phyloP scores from a whole-genome alignment of 495 filamentous ascomycete genomes.

The Neurospora sp. region DNA sequence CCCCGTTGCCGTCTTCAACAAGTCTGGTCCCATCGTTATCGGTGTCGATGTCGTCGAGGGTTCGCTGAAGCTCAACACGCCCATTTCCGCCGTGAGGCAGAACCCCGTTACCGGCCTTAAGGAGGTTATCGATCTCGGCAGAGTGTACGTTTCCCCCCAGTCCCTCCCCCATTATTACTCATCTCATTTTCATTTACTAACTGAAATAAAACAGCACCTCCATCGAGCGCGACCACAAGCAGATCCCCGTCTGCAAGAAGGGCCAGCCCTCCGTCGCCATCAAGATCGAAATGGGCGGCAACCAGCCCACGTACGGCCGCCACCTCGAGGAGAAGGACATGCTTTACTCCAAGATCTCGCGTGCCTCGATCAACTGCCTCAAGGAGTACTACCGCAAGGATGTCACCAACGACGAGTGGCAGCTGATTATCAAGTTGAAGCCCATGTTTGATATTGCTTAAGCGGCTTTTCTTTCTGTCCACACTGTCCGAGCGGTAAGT shows the following conservation, averaged over 20 bases:
- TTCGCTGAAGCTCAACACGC: slow-evolving; percentile 72
- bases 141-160: slow-evolving; percentile 67
- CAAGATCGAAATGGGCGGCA: slow-evolving; percentile 89
- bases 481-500: too few relatives aligned
- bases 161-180: not conserved
- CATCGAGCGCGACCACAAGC: slow-evolving; percentile 97
- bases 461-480: not conserved
- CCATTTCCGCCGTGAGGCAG: slow-evolving; percentile 72
- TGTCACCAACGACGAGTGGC: slow-evolving; percentile 90
- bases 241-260: slow-evolving; percentile 82
- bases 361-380: slow-evolving; percentile 81
- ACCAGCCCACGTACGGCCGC: slow-evolving; percentile 91
- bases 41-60: slow-evolving; percentile 94
- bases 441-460: slow-evolving; percentile 72
- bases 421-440: slow-evolving; percentile 85
- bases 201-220: slow-evolving; percentile 49
- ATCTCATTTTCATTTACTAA: not conserved
- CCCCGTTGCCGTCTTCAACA: slow-evolving; percentile 95
- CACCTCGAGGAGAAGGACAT: slow-evolving; percentile 90
- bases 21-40: slow-evolving; percentile 90
- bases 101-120: slow-evolving; percentile 70
- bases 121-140: slow-evolving; percentile 74
- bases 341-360: slow-evolving; percentile 79
- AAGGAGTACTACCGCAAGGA: slow-evolving; percentile 94
- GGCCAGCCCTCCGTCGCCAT: slow-evolving; percentile 93